phyloP scores from a whole-genome alignment of 208 protist species.

The Spongospora subterranea region DNA sequence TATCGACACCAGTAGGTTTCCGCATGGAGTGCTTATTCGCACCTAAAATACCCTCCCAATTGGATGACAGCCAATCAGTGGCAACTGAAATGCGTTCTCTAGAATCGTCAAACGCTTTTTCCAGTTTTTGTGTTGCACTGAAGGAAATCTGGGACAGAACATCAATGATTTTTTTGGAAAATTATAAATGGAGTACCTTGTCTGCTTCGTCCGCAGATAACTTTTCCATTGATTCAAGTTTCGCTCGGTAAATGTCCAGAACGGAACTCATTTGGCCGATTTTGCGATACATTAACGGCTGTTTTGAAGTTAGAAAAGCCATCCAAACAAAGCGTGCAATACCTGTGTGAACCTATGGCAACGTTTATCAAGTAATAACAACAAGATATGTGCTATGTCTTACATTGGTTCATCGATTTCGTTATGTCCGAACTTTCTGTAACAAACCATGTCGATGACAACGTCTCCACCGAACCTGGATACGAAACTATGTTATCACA shows the following conservation, averaged over 20 bases:
- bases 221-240: background rate
- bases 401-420: constrained; percentile 96
- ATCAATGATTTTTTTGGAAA: background rate
- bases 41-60: constrained; percentile 54
- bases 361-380: too few relatives aligned
- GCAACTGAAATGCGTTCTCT: background rate
- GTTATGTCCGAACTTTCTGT: constrained; percentile 93
- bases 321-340: background rate
- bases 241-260: background rate
- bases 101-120: background rate
- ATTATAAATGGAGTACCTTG: background rate
- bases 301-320: background rate
- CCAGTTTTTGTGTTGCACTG: background rate
- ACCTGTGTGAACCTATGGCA: too few relatives aligned
- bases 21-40: background rate
- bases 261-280: constrained; percentile 39
- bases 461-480: constrained; percentile 82
- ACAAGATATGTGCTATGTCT: constrained; percentile 69
- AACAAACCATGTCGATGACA: constrained; percentile 96
- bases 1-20: background rate
- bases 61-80: constrained; percentile 63
- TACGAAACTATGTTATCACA: background rate
- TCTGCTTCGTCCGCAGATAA: constrained; percentile 24
- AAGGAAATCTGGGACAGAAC: constrained; percentile 23
- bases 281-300: constrained; percentile 40